A percentile compares a stretch with the other conserved stretches of the same genome.
These are phyloP conservation scores for Camelina laxa DNA, from an alignment of 345 rosid genomes.

Conservation along the genomic window DNA sequence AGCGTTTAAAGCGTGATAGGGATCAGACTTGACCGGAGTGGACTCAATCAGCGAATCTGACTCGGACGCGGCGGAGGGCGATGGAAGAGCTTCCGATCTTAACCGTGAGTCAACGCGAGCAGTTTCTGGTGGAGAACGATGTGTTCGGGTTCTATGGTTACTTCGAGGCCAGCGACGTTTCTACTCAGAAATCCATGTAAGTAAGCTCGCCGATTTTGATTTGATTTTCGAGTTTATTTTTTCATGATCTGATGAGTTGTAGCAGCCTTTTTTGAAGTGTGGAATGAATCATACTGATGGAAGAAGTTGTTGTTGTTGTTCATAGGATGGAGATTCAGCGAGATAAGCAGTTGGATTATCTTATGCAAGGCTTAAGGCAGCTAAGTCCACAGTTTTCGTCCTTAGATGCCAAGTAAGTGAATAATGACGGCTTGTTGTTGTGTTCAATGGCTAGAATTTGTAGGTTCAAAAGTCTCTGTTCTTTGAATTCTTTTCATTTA, in stretches of 20 bases:
- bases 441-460: not conserved
- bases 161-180: conserved; percentile 56
- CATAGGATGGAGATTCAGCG: conserved; percentile 79
- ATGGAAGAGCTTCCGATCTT: conserved; percentile 50
- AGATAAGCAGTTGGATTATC: conserved; percentile 73
- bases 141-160: conserved; percentile 62
- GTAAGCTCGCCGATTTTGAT: conserved; percentile 7
- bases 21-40: conserved; percentile 14
- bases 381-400: conserved; percentile 67
- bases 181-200: conserved; percentile 57
- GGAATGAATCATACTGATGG: conserved; percentile 30
- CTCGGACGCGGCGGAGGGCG: conserved; percentile 16
- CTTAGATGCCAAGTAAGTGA: conserved; percentile 77
- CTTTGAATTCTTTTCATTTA: not conserved
- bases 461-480: not conserved
- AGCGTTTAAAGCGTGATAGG: not conserved
- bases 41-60: conserved; percentile 23
- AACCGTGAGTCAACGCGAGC: conserved; percentile 75
- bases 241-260: conserved; percentile 6
- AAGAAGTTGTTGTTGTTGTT: conserved; percentile 2
- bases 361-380: conserved; percentile 63
- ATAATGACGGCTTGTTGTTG: not conserved
- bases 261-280: not conserved
- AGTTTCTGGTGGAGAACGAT: conserved; percentile 59
- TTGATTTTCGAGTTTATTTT: not conserved